Evolutionary conservation across 768 basidiomycete genomes (phyloP), one percentile per base, ranked within the genome.

Genomic region (Sistotremastrum niveocremeum): DNA sequence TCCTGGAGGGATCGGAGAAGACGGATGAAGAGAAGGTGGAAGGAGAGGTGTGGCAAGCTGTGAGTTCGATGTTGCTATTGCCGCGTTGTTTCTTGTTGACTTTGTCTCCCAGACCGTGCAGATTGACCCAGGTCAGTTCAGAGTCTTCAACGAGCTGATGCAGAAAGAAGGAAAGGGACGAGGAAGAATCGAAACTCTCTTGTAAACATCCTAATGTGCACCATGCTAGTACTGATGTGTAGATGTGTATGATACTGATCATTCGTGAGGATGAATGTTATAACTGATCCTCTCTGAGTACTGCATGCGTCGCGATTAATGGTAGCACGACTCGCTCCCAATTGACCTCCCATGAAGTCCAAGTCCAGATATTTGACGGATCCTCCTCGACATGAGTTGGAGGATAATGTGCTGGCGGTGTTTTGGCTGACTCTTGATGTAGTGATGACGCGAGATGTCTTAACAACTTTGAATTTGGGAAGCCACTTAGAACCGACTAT

Each of bases 81-180:
- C 39, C 12, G 2, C 29, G 9, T 29, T 20, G 30, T 10, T 38
- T 7, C 41, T 37, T n/a, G 11, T 33, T 40, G 7, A 31, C 10
- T 42, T 46, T 34, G 3, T 41, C n/a, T 6, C 44, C 8, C 54
- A 98, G 94, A 76, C 83, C 41, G 72, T 94, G 67, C 71, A 94
- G 46, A 97, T 98, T 49, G 91, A 97, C 59, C 94, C 95, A 4
- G 77, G 84, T 37, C 81, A 86, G 54, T 94, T 95, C 74, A 79
- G 86, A 34, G 71, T 83, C 12, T 74, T 99, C 52, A 86, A 83
- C 55, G 94, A 98, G 49, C 62, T 98, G 37, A 63, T 98, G 49
- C 86, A 91, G 60, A 86, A 84, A 58, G 86, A 97, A 58, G 83
- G 82, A 58, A 93, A 94, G 61, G 88, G 88, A 11, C 74, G 76